Conservation (phyloP, 768 basidiomycete genomes). For the Mycena maculata region DNA sequence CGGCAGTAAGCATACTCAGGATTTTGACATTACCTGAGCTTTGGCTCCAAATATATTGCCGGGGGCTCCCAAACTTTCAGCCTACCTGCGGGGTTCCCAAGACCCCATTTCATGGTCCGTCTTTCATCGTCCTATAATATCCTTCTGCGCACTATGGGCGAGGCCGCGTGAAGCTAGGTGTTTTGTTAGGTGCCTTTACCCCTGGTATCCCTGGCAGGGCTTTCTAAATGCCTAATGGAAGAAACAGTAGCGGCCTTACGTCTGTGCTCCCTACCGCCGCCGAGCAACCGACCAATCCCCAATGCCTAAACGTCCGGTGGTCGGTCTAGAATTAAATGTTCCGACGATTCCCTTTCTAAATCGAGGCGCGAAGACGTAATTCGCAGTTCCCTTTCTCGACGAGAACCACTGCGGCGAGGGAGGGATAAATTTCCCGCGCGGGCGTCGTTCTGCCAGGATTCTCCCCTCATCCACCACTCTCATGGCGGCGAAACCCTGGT, state of each 20-base stretch:
- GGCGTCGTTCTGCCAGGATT: neutral
- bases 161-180: slow-evolving; percentile 27
- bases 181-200: neutral
- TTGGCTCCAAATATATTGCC: too few species aligned
- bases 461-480: neutral
- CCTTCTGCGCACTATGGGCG: neutral
- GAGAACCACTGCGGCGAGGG: slow-evolving; percentile 13
- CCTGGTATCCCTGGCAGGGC: neutral
- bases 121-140: too few species aligned
- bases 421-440: slow-evolving; percentile 21
- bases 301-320: slow-evolving; percentile 1
- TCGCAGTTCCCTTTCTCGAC: slow-evolving; percentile 9
- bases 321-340: too few species aligned
- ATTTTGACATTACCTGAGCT: too few species aligned
- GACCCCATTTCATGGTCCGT: too few species aligned
- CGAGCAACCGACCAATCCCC: neutral
- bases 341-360: slow-evolving; percentile 14
- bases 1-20: too few species aligned
- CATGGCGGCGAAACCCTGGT: slow-evolving; percentile 29
- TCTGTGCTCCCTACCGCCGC: neutral
- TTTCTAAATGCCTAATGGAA: slow-evolving; percentile 22
- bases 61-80: too few species aligned
- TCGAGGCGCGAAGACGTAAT: slow-evolving; percentile 9
- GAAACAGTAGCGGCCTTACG: slow-evolving; percentile 9
- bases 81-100: too few species aligned